Evolutionary conservation across 2,329 filamentous ascomycete genomes (phyloP), one percentile per base, ranked within the genome.

Genomic region (Cladosporium phlei): DNA sequence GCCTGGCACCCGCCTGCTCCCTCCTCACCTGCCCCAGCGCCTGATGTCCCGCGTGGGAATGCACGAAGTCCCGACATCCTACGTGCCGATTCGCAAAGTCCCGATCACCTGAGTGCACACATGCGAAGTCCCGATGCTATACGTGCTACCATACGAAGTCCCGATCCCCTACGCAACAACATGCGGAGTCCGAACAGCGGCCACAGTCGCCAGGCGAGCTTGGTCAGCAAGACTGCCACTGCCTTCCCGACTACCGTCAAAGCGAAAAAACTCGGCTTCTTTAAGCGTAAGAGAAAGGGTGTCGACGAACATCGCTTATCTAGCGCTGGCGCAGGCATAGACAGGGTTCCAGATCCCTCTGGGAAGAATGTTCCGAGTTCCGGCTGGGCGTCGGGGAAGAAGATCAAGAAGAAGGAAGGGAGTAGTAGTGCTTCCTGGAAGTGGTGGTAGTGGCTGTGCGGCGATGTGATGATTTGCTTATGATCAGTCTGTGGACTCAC

Each of bases 1-100:
- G 60, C 54, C 2, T 66, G 63, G 63, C 59, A 60, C 51, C 63
- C 63, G 5, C 62, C 62, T 3, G 60, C 61, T 2, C 39, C 59
- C 6, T 38, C 44, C 2, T 48, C 50, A 3, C 47, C 45, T 11
- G 33, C 35, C 4, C 45, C 38, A 21, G 39, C 32, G 17, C 37
- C 40, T 7, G 29, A 38, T 0, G 24, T 45, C 8, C 42, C 42
- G 2, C 42, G 42, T 8, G 37, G 24, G 14, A 22, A 22, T 4
- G 30, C 28, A 1, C 12, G 25, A 22, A 45, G 30, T 14, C 42
- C 42, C 3, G 28, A 11, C 24, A 11, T 4, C 9, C n/a, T n/a
- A n/a, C n/a, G n/a, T n/a, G n/a, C n/a, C n/a, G n/a, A n/a, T n/a
- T n/a, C n/a, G n/a, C n/a, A n/a, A n/a, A n/a, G n/a, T n/a, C n/a